Evolutionary conservation across 345 rosid species (phyloP).

Genomic region (Jatropha curcas): DNA sequence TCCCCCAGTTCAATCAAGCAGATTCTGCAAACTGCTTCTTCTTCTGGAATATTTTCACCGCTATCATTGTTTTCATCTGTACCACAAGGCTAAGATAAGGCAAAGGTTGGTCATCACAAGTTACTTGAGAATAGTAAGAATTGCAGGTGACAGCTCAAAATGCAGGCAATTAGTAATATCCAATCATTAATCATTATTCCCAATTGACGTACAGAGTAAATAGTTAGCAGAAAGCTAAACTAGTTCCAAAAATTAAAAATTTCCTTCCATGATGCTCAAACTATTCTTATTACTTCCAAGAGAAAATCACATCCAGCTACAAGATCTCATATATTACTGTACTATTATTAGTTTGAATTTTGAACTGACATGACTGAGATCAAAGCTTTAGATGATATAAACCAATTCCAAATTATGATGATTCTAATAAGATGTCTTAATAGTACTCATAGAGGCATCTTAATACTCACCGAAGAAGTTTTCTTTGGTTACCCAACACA

Average conservation of each 20-base stretch:
- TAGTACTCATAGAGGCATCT: background rate
- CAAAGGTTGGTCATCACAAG: slow-evolving; percentile 52
- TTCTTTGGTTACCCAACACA: background rate
- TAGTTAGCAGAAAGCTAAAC: background rate
- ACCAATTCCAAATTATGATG: background rate
- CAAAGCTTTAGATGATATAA: background rate
- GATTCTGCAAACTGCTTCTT: slow-evolving; percentile 94
- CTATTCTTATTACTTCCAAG: background rate
- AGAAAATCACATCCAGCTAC: background rate
- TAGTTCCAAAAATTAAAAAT: background rate
- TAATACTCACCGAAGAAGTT: background rate
- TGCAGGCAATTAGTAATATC: slow-evolving; percentile 10
- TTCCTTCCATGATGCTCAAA: background rate
- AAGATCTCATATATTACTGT: background rate
- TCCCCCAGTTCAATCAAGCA: slow-evolving; percentile 83
- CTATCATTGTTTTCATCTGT: slow-evolving; percentile 60
- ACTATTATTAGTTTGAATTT: background rate
- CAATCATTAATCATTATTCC: background rate
- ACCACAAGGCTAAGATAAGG: slow-evolving; percentile 69
- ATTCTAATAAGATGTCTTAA: background rate
- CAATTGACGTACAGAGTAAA: background rate
- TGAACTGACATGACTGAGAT: background rate
- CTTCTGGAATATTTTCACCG: slow-evolving; percentile 84
- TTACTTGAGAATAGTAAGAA: slow-evolving; percentile 13
- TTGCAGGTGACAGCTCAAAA: slow-evolving; percentile 12